phyloP scores from a whole-genome alignment of 2,329 filamentous ascomycete species.

The Cyclaneusma minus region DNA sequence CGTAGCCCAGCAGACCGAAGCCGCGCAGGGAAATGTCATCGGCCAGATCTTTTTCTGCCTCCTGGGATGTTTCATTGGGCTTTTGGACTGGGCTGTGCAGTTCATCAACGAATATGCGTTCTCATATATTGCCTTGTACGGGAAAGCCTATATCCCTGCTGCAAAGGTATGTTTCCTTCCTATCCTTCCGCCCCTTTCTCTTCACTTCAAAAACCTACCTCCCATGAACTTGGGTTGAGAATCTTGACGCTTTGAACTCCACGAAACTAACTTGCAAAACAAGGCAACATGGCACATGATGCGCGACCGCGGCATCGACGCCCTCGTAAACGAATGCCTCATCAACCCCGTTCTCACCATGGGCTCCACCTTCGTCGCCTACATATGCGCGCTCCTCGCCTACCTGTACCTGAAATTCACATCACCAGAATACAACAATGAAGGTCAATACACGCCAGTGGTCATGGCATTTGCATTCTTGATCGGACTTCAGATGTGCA shows the following conservation, averaged over 20 bases:
- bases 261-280: conserved; percentile 1
- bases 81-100: conserved; percentile 74
- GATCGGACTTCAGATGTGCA: conserved; percentile 78
- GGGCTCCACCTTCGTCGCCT: conserved; percentile 71
- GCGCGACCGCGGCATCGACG: conserved; percentile 81
- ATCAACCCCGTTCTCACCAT: conserved; percentile 45
- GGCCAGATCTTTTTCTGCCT: conserved; percentile 55
- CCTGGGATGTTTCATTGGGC: conserved; percentile 57
- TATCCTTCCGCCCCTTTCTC: conserved; percentile 1
- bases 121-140: conserved; percentile 84
- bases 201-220: neutral
- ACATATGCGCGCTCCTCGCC: conserved; percentile 63
- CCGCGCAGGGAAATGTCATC: conserved; percentile 52
- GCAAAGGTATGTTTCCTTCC: conserved; percentile 48
- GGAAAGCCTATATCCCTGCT: conserved; percentile 71
- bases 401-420: conserved; percentile 83
- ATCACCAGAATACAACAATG: conserved; percentile 58
- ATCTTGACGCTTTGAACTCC: conserved; percentile 7
- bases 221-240: conserved; percentile 2
- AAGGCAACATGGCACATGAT: conserved; percentile 46
- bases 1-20: conserved; percentile 52
- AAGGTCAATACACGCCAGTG: conserved; percentile 54
- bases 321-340: conserved; percentile 51
- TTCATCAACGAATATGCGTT: conserved; percentile 91
- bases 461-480: conserved; percentile 77